phyloP scores from a whole-genome alignment of 1,139 yeast genomes.

The Suhomyces bribrorum region DNA sequence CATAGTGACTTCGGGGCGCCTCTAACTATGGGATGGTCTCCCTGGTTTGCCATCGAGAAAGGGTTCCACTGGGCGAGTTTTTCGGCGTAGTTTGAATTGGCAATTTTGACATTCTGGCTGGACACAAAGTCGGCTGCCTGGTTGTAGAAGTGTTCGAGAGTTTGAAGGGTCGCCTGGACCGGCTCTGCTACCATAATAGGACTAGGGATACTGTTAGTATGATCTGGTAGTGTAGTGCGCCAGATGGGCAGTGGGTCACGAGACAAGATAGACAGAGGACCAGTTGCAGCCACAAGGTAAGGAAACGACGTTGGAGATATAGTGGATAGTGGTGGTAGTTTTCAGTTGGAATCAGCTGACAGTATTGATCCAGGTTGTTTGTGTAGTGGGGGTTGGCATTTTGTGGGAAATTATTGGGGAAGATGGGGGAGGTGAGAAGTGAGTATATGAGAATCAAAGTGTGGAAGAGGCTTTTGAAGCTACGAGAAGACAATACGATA shows the following conservation, averaged over 20 bases:
- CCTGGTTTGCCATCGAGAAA: slow-evolving; percentile 2
- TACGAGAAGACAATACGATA: too few species aligned
- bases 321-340: too few species aligned
- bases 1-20: slow-evolving; percentile 3
- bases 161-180: slow-evolving; percentile 41
- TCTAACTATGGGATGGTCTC: neutral
- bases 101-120: slow-evolving; percentile 26
- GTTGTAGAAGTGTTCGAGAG: slow-evolving; percentile 30
- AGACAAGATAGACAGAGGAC: too few species aligned
- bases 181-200: slow-evolving; percentile 48
- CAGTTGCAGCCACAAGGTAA: neutral
- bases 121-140: slow-evolving; percentile 27
- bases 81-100: slow-evolving; percentile 21
- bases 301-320: neutral
- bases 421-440: too few species aligned
- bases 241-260: too few species aligned
- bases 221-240: neutral
- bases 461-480: too few species aligned
- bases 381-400: too few species aligned
- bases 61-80: slow-evolving; percentile 15
- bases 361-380: too few species aligned
- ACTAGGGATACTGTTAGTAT: neutral
- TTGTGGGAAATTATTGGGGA: too few species aligned
- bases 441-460: too few species aligned
- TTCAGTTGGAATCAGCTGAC: too few species aligned